phyloP scores from a whole-genome alignment of 768 basidiomycete genomes.

The Naematelia aurantialba region DNA sequence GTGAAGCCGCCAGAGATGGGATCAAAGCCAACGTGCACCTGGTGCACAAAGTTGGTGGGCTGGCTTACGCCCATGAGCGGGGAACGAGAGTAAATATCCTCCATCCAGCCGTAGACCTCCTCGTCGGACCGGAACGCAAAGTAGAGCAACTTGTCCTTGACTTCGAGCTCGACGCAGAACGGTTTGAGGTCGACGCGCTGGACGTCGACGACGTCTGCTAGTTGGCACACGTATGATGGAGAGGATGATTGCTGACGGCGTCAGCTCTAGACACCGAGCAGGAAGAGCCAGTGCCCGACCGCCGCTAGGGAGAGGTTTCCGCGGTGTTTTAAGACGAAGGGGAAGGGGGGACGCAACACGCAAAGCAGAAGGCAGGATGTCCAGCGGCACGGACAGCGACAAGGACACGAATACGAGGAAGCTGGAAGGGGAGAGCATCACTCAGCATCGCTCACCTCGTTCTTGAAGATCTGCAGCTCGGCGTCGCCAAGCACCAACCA shows the following conservation, averaged over 20 bases:
- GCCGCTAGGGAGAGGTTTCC: too few species aligned
- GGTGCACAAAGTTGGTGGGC: slow-evolving; percentile 97
- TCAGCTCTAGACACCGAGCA: too few species aligned
- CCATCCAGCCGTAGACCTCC: slow-evolving; percentile 97
- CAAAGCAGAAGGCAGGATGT: neutral
- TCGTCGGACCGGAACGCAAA: slow-evolving; percentile 63
- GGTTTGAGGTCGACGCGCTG: slow-evolving; percentile 92
- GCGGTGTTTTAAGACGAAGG: neutral
- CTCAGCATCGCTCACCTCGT: slow-evolving; percentile 63
- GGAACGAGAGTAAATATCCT: slow-evolving; percentile 88
- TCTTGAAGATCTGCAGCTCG: slow-evolving; percentile 78
- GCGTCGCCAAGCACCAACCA: slow-evolving; percentile 83
- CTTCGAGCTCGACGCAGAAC: slow-evolving; percentile 83
- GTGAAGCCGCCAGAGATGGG: slow-evolving; percentile 91
- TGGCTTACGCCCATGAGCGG: slow-evolving; percentile 89
- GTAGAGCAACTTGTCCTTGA: slow-evolving; percentile 80
- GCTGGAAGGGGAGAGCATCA: neutral
- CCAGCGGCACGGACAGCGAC: neutral
- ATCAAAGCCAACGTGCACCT: slow-evolving; percentile 97
- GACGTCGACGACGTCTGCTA: slow-evolving; percentile 70
- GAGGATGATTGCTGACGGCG: slow-evolving; percentile 17
- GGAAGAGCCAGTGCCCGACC: slow-evolving; percentile 2
- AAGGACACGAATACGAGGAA: neutral
- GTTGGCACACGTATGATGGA: slow-evolving; percentile 55
- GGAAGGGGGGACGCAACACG: neutral